A percentile compares a stretch with the other conserved stretches of the same genome.
These are phyloP conservation scores for Zymoseptoria tritici DNA, from an alignment of 2,329 filamentous ascomycete species.

Conservation along the genomic window DNA sequence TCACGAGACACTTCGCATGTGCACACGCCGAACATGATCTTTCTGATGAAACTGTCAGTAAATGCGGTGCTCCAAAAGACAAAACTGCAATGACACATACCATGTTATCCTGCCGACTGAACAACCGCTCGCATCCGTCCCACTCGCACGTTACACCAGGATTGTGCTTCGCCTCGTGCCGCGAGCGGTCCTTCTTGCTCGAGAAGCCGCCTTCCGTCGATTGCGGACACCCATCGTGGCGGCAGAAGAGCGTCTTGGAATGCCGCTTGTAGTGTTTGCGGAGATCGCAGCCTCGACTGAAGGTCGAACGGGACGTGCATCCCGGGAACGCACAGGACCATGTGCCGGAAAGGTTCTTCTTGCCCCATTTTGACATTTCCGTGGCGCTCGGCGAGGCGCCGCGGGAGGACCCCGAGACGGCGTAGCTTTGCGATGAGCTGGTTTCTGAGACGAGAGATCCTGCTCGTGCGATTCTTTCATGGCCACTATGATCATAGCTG, in stretches of 20 bases:
- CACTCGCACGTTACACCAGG: constrained; percentile 52
- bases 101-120: constrained; percentile 58
- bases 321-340: constrained; percentile 54
- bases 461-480: constrained; percentile 14
- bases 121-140: constrained; percentile 50
- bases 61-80: not conserved
- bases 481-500: constrained; percentile 10
- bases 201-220: constrained; percentile 51
- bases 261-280: constrained; percentile 58
- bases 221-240: constrained; percentile 51
- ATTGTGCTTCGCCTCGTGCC: constrained; percentile 57
- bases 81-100: constrained; percentile 27
- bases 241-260: constrained; percentile 55
- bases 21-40: constrained; percentile 25
- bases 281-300: constrained; percentile 54
- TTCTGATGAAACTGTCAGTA: constrained; percentile 16
- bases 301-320: constrained; percentile 52
- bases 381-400: constrained; percentile 26
- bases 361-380: constrained; percentile 34
- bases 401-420: constrained; percentile 22
- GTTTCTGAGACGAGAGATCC: constrained; percentile 24
- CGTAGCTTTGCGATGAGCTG: constrained; percentile 20
- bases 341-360: constrained; percentile 39
- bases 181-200: constrained; percentile 54
- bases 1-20: constrained; percentile 12